Percentiles rank a stretch among this genome's conserved stretches.
Conservation (phyloP, 768 basidiomycete genomes). For the Serendipita sp. region DNA sequence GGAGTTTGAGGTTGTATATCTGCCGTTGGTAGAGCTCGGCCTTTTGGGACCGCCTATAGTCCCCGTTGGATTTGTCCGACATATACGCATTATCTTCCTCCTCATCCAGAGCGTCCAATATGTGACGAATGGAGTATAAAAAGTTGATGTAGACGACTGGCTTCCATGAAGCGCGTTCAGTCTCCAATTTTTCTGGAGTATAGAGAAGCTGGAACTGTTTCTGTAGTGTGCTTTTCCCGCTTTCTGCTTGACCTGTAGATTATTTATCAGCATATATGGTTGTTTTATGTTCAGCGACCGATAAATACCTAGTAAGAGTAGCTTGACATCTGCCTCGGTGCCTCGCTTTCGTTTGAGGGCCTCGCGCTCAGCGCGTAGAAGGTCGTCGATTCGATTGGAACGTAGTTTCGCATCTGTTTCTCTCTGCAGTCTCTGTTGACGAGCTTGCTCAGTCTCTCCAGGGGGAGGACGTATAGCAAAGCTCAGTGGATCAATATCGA, state of each 20-base stretch:
- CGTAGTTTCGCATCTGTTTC: slow-evolving; percentile 28
- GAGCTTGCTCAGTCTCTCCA: slow-evolving; percentile 24
- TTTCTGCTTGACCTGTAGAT: slow-evolving; percentile 9
- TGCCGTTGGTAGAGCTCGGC: not conserved
- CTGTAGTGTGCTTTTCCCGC: slow-evolving; percentile 56
- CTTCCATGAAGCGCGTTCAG: slow-evolving; percentile 58
- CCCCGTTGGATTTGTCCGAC: not conserved
- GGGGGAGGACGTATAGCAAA: slow-evolving; percentile 19
- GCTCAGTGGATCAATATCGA: slow-evolving; percentile 37
- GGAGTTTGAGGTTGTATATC: not conserved
- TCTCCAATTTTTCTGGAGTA: slow-evolving; percentile 50
- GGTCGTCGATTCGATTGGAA: slow-evolving; percentile 34
- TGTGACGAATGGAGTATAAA: slow-evolving; percentile 59
- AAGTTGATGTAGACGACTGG: slow-evolving; percentile 74
- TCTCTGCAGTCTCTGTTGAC: slow-evolving; percentile 19
- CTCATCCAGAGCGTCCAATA: slow-evolving; percentile 52
- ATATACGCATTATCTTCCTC: not conserved
- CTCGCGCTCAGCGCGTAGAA: slow-evolving; percentile 22
- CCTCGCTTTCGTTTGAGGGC: slow-evolving; percentile 7
- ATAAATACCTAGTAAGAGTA: slow-evolving; percentile 15
- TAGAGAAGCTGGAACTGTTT: slow-evolving; percentile 77
- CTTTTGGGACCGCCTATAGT: not conserved
- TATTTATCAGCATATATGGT: not conserved
- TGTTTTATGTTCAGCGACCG: slow-evolving; percentile 8
- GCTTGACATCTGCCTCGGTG: slow-evolving; percentile 22